phyloP scores from a whole-genome alignment of 345 rosid genomes.

The Microthlaspi erraticum region DNA sequence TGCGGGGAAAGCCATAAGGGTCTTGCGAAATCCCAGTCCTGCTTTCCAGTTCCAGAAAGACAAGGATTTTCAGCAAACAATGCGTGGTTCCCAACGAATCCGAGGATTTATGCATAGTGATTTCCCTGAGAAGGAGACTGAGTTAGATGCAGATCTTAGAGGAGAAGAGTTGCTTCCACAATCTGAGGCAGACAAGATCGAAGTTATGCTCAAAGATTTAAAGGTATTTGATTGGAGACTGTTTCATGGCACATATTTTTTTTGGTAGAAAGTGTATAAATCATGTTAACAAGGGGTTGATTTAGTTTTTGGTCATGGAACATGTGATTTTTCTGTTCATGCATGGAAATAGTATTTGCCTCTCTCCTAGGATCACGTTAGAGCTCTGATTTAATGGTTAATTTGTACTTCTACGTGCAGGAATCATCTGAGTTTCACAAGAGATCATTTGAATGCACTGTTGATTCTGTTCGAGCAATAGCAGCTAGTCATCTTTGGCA shows the following conservation, averaged over 20 bases:
- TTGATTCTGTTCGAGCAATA: slow-evolving; percentile 87
- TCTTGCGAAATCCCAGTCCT: slow-evolving; percentile 88
- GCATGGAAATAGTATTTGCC: slow-evolving; percentile 20
- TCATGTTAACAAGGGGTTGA: slow-evolving; percentile 17
- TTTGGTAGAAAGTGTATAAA: slow-evolving; percentile 8
- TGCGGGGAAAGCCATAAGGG: slow-evolving; percentile 97
- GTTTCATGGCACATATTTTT: background rate
- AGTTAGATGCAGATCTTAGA: slow-evolving; percentile 51
- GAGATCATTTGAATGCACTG: slow-evolving; percentile 83
- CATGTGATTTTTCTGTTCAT: background rate
- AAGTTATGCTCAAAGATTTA: slow-evolving; percentile 79
- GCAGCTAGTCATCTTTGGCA: slow-evolving; percentile 99
- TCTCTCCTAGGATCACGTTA: slow-evolving; percentile 18
- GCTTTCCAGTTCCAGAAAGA: slow-evolving; percentile 70
- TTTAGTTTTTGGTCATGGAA: slow-evolving; percentile 21
- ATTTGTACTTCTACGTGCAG: slow-evolving; percentile 48
- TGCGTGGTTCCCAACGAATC: slow-evolving; percentile 58
- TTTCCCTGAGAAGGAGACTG: slow-evolving; percentile 60
- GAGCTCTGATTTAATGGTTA: slow-evolving; percentile 19
- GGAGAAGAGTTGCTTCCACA: slow-evolving; percentile 91
- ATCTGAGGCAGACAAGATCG: slow-evolving; percentile 95
- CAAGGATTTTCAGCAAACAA: slow-evolving; percentile 54
- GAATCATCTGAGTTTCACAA: slow-evolving; percentile 94
- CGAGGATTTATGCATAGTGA: slow-evolving; percentile 61
- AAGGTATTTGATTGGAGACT: slow-evolving; percentile 59